phyloP scores from a whole-genome alignment of 305 asterid species.

The Lippia alba region DNA sequence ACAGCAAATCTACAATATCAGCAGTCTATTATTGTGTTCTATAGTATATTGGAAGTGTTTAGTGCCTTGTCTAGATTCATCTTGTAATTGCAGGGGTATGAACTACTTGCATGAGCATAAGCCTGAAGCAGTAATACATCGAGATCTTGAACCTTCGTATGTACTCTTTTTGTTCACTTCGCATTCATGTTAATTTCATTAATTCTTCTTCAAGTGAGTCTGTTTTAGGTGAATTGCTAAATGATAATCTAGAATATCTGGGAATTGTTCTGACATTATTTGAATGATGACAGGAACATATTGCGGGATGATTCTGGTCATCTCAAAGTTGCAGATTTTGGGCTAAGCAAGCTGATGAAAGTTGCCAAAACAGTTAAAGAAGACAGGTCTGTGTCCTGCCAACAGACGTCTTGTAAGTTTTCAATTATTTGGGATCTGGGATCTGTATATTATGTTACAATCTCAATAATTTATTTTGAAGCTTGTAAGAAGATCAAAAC shows the following conservation, averaged over 20 bases:
- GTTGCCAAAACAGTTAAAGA: conserved; percentile 70
- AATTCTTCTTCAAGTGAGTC: conserved; percentile 24
- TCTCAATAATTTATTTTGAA: not conserved
- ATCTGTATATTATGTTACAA: conserved; percentile 7
- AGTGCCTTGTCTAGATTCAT: conserved; percentile 27
- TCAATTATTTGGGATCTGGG: conserved; percentile 15
- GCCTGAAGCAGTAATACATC: conserved; percentile 88
- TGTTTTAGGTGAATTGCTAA: conserved; percentile 24
- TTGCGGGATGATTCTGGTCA: conserved; percentile 87
- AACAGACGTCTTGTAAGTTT: conserved; percentile 72
- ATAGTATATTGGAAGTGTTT: conserved; percentile 18
- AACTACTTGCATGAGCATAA: conserved; percentile 86
- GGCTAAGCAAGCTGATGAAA: conserved; percentile 76
- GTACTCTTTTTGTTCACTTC: conserved; percentile 33
- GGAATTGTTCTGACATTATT: conserved; percentile 38
- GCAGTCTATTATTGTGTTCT: conserved; percentile 19
- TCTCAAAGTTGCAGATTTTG: conserved; percentile 94
- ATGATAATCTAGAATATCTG: conserved; percentile 27
- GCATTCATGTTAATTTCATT: conserved; percentile 28
- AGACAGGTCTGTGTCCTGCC: conserved; percentile 53
- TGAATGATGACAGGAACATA: conserved; percentile 67
- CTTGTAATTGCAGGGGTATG: conserved; percentile 70
- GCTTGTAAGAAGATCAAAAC: conserved; percentile 6
- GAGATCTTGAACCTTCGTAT: conserved; percentile 92
- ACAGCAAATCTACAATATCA: not conserved